Base-by-base conservation (phyloP, 306 rosid genomes). In the Dalbergia cultrata region DNA sequence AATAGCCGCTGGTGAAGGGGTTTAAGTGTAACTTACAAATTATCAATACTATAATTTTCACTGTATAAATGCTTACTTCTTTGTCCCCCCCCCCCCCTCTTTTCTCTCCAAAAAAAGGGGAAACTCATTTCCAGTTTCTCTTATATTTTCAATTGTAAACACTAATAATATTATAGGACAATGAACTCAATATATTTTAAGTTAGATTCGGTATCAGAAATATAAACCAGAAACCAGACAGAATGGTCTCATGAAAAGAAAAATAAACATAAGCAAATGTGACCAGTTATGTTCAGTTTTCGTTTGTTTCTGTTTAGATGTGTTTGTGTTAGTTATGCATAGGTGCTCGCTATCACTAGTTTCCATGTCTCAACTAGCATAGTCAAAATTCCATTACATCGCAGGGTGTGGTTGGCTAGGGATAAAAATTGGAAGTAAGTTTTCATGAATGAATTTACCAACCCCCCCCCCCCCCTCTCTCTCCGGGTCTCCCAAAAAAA, bases 161-260 rank as follows among this genome's bases (percentile, higher is more conserved):
- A 11, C 66, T 11, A 22, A 22, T 59, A 59, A 21, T 9, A 22
- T 18, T 56, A 2, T 17, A 22, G 21, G 3, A 5, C 21, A 13
- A 56, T 18, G 31, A 56, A 56, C 62, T 19, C 62, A 18, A 53
- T 53, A 14, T 53, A n/a, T 53, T 53, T 49, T 37, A 43, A 58
- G 53, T 58, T 78, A n/a, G 60, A 50, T 47, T 80, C 5, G 14
- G 18, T 74, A 59, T 60, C 18, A 6, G 13, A 44, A 75, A 61
- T 22, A 33, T 7, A 49, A n/a, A 63, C 37, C 13, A n/a, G 18
- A 45, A 61, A 5, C 17, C 33, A 12, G 19, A 49, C 9, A 33
- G 9, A 41, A 65, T 19, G 13, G 18, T 35, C 39, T 50, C 17
- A 16, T 52, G 16, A n/a, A 41, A 52, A n/a, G 33, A 16, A 39